Base-by-base conservation (phyloP, 345 rosid genomes). In the Dipteronia dyeriana region DNA sequence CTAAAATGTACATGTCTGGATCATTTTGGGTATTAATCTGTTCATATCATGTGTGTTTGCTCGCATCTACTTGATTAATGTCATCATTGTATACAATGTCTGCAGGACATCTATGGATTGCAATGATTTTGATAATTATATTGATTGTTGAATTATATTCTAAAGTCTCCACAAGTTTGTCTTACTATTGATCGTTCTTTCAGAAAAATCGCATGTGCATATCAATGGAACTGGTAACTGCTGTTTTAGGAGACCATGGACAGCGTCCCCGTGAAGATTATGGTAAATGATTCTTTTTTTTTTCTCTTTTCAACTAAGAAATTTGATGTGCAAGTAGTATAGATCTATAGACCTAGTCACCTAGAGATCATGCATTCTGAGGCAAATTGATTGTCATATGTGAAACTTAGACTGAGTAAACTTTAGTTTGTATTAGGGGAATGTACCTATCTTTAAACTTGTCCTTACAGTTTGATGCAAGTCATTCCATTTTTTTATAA, bases 201-300 rank as follows among this genome's bases (percentile, higher is more conserved):
- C 88, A 95, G 99, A 86, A 76, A 76, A 89, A 88, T 66, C 92
- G 77, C 25, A 89, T 91, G 89, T 93, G 92, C 86, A 86, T 95
- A 86, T 95, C 99, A 63, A 95, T 94, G 99, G 99, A 95, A 83
- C 84, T 95, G 79, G 99, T 95, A 34, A 95, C 99, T 49, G 99
- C 99, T 66, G 98, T 95, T 75, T 90, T 95, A 62, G 99, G 99
- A 82, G 99, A 95, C 84, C 99, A 95, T 80, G 99, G 99, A 54
- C 98, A 95, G 73, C 95, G 98, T 16, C 98, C 99, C 29, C 74
- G 31, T 53, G 97, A 93, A 45, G 99, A 95, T 78, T 95, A 87
- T 80, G 98, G 99, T 95, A 78, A 53, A 68, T 59, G 56, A 43
- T 13, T 47, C 70, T 66, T 54, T 34, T 4, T 34, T 34, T 34